A percentile compares a stretch with the other conserved stretches of the same genome.
These are phyloP conservation scores for Tricholoma furcatifolium DNA, from an alignment of 768 basidiomycete species.

Conservation along the genomic window DNA sequence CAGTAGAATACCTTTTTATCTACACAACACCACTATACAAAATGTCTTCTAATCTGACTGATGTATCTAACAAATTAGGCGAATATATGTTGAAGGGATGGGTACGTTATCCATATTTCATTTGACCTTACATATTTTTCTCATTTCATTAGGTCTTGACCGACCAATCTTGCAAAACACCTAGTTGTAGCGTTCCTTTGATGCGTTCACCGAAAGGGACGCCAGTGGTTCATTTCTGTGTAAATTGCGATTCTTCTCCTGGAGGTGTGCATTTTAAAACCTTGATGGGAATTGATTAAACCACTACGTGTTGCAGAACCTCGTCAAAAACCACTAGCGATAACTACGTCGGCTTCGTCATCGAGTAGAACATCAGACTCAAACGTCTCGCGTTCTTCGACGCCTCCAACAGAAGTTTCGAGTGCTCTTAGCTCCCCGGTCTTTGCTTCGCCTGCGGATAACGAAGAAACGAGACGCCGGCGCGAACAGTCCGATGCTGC, in stretches of 20 bases:
- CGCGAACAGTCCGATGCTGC: constrained; percentile 82
- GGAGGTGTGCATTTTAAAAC: constrained; percentile 11
- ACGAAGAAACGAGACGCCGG: constrained; percentile 61
- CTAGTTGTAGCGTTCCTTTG: constrained; percentile 64
- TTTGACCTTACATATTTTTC: background rate
- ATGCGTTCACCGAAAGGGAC: constrained; percentile 64
- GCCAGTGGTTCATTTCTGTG: constrained; percentile 56
- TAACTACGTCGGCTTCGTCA: constrained; percentile 25
- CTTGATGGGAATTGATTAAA: background rate
- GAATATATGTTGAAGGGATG: constrained; percentile 78
- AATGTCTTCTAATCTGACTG: constrained; percentile 48
- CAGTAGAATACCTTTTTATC: background rate
- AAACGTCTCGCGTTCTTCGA: constrained; percentile 61
- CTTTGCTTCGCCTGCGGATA: constrained; percentile 64
- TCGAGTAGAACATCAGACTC: constrained; percentile 50
- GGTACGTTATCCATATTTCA: constrained; percentile 37
- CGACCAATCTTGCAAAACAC: constrained; percentile 56
- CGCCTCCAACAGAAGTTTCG: constrained; percentile 77
- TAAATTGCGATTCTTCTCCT: constrained; percentile 50
- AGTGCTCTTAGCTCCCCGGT: constrained; percentile 57
- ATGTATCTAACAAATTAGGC: constrained; percentile 63
- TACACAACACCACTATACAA: background rate
- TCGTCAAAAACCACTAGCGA: constrained; percentile 8
- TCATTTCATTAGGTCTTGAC: constrained; percentile 52
- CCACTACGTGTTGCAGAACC: constrained; percentile 10